phyloP scores from a whole-genome alignment of 257 asterid species.

The Solanum appendiculatum region DNA sequence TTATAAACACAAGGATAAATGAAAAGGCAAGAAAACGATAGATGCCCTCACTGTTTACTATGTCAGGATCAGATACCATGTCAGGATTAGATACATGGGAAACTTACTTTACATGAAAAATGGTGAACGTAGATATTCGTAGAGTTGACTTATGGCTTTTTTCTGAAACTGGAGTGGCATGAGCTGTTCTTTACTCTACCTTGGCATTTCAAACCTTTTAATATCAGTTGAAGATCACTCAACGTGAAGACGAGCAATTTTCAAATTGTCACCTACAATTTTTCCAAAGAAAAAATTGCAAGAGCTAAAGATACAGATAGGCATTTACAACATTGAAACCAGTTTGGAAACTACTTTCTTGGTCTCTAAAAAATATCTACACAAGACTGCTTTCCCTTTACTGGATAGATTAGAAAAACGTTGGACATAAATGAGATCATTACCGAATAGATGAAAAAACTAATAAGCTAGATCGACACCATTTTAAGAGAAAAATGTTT shows the following conservation, averaged over 20 bases:
- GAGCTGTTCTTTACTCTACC: background rate
- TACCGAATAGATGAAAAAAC: background rate
- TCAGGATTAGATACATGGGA: background rate
- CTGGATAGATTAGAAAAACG: too few relatives aligned
- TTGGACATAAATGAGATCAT: background rate
- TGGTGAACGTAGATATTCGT: background rate
- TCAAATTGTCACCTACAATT: background rate
- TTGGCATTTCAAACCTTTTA: background rate
- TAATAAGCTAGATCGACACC: background rate
- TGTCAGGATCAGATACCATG: background rate
- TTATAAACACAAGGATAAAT: background rate
- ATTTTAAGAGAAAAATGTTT: background rate
- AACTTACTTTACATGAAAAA: background rate
- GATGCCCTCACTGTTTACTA: background rate
- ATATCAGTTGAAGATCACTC: background rate
- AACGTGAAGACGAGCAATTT: background rate
- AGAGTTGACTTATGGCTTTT: background rate
- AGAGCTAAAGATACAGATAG: background rate
- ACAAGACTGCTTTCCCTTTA: background rate
- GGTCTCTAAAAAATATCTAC: background rate
- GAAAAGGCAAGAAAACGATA: background rate
- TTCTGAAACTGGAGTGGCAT: background rate
- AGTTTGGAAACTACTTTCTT: background rate
- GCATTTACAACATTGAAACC: background rate
- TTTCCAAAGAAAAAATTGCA: background rate